A percentile compares a stretch with the other conserved stretches of the same genome.
These are phyloP conservation scores for Aphanomyces stellatus DNA, from an alignment of 352 stramenopile species.

Conservation along the genomic window DNA sequence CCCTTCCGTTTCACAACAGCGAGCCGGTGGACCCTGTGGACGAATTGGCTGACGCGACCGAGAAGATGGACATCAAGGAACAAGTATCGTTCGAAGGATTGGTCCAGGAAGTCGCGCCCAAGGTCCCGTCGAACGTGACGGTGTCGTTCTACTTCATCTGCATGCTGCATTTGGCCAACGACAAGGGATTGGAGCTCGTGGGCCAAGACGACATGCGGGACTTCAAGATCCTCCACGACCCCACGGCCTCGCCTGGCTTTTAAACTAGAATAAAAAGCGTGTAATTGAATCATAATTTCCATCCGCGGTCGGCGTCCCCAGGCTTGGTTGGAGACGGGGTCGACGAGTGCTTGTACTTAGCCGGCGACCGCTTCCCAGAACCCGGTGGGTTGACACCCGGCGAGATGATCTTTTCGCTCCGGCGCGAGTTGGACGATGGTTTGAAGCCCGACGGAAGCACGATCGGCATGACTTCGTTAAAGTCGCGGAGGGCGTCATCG, in stretches of 20 bases:
- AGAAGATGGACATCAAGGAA: slow-evolving; percentile 23
- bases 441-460: slow-evolving; percentile 76
- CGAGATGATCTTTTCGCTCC: neutral
- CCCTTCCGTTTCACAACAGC: slow-evolving; percentile 27
- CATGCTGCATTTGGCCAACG: slow-evolving; percentile 97
- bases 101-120: slow-evolving; percentile 79
- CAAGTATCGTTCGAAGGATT: slow-evolving; percentile 81
- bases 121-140: slow-evolving; percentile 90
- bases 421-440: slow-evolving; percentile 24
- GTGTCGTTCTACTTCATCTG: slow-evolving; percentile 99
- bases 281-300: slow-evolving; percentile 30
- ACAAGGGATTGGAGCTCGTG: slow-evolving; percentile 91
- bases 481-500: slow-evolving; percentile 90
- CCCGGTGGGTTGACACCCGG: neutral
- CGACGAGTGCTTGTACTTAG: no score
- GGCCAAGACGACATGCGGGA: slow-evolving; percentile 69
- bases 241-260: neutral
- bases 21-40: slow-evolving; percentile 20
- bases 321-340: no score
- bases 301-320: slow-evolving; percentile 34
- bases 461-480: slow-evolving; percentile 87
- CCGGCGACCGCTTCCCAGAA: no score
- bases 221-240: slow-evolving; percentile 44
- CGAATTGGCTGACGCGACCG: slow-evolving; percentile 19
- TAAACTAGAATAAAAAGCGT: neutral